A percentile compares a stretch with the other conserved stretches of the same genome.
Conservation (phyloP, 2,329 filamentous ascomycete species). For the Fusarium dlaminii region DNA sequence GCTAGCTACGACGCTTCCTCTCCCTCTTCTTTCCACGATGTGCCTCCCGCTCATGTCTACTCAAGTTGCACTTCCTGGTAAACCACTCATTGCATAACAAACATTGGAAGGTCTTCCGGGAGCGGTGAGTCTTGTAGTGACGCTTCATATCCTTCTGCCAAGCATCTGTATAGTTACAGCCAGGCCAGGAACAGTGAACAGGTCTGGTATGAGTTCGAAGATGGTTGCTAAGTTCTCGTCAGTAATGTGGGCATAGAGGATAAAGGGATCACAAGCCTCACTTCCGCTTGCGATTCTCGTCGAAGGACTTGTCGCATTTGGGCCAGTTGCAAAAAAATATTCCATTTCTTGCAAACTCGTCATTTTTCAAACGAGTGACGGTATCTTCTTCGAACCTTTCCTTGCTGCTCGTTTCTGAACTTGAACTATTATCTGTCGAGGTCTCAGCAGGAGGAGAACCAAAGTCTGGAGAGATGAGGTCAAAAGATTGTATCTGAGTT, state of each 20-base stretch:
- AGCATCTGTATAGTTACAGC: conserved; percentile 5
- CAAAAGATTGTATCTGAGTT: background rate
- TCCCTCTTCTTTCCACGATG: conserved; percentile 18
- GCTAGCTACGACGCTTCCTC: background rate
- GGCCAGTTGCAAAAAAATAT: conserved; percentile 18
- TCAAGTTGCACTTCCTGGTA: conserved; percentile 15
- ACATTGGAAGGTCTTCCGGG: conserved; percentile 6
- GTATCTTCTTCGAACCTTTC: conserved; percentile 17
- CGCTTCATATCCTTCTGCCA: conserved; percentile 28
- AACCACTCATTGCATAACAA: background rate
- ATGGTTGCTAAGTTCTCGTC: conserved; percentile 27
- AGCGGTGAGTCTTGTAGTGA: conserved; percentile 16
- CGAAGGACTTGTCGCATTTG: conserved; percentile 4
- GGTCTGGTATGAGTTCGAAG: conserved; percentile 31
- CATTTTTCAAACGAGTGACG: conserved; percentile 17
- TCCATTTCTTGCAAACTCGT: conserved; percentile 26
- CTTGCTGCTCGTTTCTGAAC: background rate
- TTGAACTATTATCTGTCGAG: background rate
- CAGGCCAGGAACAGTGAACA: conserved; percentile 22
- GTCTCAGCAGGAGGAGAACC: background rate
- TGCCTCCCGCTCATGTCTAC: conserved; percentile 9
- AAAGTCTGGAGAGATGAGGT: background rate
- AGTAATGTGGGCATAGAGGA: background rate
- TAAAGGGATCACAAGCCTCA: background rate
- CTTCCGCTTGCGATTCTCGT: conserved; percentile 20